Conservation (phyloP, 2,329 filamentous ascomycete species). For the Boeremia exigua region DNA sequence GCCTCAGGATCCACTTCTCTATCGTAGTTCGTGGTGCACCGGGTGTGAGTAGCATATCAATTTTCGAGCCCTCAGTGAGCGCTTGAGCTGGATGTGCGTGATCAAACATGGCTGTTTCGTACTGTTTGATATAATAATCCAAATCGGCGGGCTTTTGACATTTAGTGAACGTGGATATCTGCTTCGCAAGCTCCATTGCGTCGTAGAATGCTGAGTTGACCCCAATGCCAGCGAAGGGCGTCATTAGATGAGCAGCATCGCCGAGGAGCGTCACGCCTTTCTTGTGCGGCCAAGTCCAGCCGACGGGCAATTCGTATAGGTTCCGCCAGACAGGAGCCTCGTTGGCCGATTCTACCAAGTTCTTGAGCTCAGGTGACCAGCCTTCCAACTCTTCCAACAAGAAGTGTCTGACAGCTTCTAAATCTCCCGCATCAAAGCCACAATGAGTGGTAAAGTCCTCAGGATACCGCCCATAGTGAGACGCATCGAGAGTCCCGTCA, state of each 20-base stretch:
- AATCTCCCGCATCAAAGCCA: conserved; percentile 30
- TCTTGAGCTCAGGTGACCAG: conserved; percentile 39
- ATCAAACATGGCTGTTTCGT: conserved; percentile 50
- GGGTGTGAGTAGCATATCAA: conserved; percentile 57
- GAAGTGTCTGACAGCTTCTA: conserved; percentile 20
- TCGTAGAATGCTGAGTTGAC: conserved; percentile 49
- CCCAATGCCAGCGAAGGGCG: conserved; percentile 46
- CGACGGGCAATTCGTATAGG: conserved; percentile 51
- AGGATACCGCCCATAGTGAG: conserved; percentile 25
- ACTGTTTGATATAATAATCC: conserved; percentile 34
- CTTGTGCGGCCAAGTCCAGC: conserved; percentile 45
- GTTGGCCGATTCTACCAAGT: conserved; percentile 33
- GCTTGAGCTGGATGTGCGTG: conserved; percentile 43
- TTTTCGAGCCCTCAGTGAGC: conserved; percentile 53
- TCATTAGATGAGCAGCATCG: conserved; percentile 52
- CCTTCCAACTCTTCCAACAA: conserved; percentile 33
- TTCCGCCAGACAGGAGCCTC: conserved; percentile 31
- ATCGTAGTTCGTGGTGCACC: conserved; percentile 54
- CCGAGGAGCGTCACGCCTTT: conserved; percentile 50
- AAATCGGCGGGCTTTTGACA: conserved; percentile 20
- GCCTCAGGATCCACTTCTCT: conserved; percentile 41
- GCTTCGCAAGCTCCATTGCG: conserved; percentile 41
- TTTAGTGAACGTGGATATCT: conserved; percentile 37
- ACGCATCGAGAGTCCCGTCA: conserved; percentile 41
- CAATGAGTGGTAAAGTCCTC: conserved; percentile 33